These are phyloP conservation scores for Camelina sativa DNA, from an alignment of 345 rosid species.

Conservation along the genomic window DNA sequence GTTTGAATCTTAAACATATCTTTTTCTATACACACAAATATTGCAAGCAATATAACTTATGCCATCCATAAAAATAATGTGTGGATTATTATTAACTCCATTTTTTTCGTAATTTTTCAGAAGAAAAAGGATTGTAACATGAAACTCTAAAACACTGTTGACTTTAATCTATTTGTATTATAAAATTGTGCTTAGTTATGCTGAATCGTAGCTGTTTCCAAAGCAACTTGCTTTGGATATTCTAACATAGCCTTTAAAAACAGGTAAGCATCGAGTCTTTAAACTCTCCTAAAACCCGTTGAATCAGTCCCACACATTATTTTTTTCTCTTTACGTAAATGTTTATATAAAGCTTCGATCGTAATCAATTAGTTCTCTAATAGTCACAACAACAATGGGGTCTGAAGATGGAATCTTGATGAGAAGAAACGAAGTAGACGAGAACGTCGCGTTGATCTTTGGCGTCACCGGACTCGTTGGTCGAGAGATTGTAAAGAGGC, in stretches of 20 bases:
- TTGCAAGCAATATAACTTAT: no score
- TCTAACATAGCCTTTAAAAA: conserved; percentile 33
- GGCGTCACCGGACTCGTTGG: conserved; percentile 94
- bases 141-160: conserved; percentile 38
- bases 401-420: conserved; percentile 38
- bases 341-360: neutral
- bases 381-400: conserved; percentile 43
- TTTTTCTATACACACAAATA: no score
- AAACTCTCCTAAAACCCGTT: conserved; percentile 37
- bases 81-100: no score
- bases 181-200: conserved; percentile 27
- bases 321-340: neutral
- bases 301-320: conserved; percentile 22
- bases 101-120: no score
- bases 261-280: conserved; percentile 46
- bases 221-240: conserved; percentile 36
- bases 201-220: conserved; percentile 40
- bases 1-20: no score
- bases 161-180: conserved; percentile 17
- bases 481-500: conserved; percentile 62
- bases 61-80: no score
- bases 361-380: conserved; percentile 22
- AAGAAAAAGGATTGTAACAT: neutral
- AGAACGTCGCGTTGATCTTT: conserved; percentile 69
- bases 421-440: conserved; percentile 28